Base-by-base conservation (phyloP, 1,139 yeast genomes). In the Suhomyces anneliseae region DNA sequence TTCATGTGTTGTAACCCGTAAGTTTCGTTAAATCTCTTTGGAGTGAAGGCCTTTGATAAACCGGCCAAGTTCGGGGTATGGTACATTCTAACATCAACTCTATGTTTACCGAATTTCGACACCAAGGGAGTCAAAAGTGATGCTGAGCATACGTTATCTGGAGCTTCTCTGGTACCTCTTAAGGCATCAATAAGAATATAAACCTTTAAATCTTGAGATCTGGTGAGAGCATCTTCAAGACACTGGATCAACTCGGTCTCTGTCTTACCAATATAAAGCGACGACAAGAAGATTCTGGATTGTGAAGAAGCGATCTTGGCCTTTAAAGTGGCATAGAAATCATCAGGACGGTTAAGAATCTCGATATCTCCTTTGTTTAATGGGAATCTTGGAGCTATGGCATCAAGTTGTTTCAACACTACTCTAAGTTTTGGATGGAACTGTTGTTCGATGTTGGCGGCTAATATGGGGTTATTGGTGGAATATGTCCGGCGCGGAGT, bases 1-100 rank as follows among this genome's bases (percentile, higher is more conserved):
- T 93, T 93, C 99, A 93, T 95, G 64, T 93, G 99, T 66, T 93
- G 99, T 45, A 93, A 74, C 0, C 99, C 99, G 69, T 79, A 80
- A 7, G 96, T 93, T 69, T 93, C 99, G 64, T 92, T 90, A 52
- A 92, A 76, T 52, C 99, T 76, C 49, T 80, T 85, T 0, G 99
- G 99, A 4, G 90, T 76, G 42, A 88, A 47, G 15, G 70, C 59
- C 59, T 84, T 83, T 48, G 81, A 77, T 49, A 87, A 61, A 0
- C 96, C 96, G 40, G 79, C 72, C 54, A 89, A 76, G 54, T 85
- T 85, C 0, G 99, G 99, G 0, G 99, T 93, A 57, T 88, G 96
- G 64, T 88, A 93, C 78, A 92, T 79, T 56, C 96, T 72, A 42
- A 92, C 70, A 57, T 88, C 90, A 12, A 93, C 92, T 50, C 96